These are phyloP conservation scores for Middelhovenomyces tepae DNA, from an alignment of 805 yeast species.

Conservation along the genomic window DNA sequence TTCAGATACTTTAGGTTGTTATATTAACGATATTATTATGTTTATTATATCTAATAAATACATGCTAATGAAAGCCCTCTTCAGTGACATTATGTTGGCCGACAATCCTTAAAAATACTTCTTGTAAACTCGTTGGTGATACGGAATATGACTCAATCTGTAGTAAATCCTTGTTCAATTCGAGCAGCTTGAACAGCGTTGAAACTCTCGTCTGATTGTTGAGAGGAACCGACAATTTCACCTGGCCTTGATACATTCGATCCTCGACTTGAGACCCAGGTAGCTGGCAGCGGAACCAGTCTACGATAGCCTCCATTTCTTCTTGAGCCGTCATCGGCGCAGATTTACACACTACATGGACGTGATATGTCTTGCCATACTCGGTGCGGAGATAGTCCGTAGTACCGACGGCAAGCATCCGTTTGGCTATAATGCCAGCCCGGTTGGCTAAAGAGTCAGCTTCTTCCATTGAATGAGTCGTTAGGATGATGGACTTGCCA, in stretches of 20 bases:
- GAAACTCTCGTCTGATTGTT: conserved; percentile 11
- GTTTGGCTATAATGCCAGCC: conserved; percentile 27
- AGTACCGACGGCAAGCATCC: conserved; percentile 27
- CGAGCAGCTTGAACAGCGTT: conserved; percentile 16
- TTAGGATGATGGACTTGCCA: conserved; percentile 27
- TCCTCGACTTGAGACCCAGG: conserved; percentile 24
- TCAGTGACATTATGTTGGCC: conserved; percentile 22
- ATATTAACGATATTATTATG: too few species aligned
- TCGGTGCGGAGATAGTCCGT: conserved; percentile 21
- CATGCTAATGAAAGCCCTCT: conserved; percentile 19
- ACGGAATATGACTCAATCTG: conserved; percentile 25
- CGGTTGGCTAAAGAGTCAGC: conserved; percentile 30
- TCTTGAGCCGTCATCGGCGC: conserved; percentile 22
- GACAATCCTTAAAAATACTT: conserved; percentile 27
- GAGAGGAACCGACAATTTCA: conserved; percentile 22
- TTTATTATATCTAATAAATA: too few species aligned
- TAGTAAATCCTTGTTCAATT: conserved; percentile 12
- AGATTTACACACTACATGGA: conserved; percentile 23
- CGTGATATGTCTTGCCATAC: conserved; percentile 24
- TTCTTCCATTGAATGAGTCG: conserved; percentile 33
- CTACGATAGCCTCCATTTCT: conserved; percentile 21
- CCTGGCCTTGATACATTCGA: conserved; percentile 26
- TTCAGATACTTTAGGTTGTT: too few species aligned
- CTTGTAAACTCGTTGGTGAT: conserved; percentile 25
- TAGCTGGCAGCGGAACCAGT: conserved; percentile 18